phyloP scores from a whole-genome alignment of 768 basidiomycete species.

The Chalciporus piperatus region DNA sequence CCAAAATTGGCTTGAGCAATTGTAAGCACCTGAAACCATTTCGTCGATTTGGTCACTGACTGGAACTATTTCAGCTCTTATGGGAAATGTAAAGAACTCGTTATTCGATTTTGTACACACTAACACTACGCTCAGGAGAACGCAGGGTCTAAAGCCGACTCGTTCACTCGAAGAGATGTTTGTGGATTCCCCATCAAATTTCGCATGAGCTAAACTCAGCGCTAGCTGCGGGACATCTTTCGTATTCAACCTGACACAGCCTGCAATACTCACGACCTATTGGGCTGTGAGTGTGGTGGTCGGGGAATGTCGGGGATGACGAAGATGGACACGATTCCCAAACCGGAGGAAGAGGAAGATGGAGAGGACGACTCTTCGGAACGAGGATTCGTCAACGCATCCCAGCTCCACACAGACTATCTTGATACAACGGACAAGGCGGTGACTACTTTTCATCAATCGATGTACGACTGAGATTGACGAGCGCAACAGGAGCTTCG shows the following conservation, averaged over 20 bases:
- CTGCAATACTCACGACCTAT: conserved; percentile 91
- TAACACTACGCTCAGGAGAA: conserved; percentile 31
- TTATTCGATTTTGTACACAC: not conserved
- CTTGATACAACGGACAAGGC: conserved; percentile 49
- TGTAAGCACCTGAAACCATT: conserved; percentile 48
- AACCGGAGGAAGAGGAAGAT: conserved; percentile 26
- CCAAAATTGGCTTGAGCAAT: conserved; percentile 86
- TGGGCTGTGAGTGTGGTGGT: conserved; percentile 71
- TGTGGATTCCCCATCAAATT: conserved; percentile 21
- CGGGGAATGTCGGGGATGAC: conserved; percentile 2
- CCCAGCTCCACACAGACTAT: conserved; percentile 50
- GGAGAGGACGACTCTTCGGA: conserved; percentile 28
- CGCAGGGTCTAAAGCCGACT: conserved; percentile 70
- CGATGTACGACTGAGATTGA: not conserved
- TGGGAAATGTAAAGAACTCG: conserved; percentile 53
- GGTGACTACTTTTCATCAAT: conserved; percentile 35
- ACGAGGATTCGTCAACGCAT: conserved; percentile 63
- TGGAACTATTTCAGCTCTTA: conserved; percentile 48
- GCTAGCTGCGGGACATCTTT: conserved; percentile 88
- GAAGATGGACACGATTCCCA: conserved; percentile 3
- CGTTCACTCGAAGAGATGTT: conserved; percentile 85
- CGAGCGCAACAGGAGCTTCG: conserved; percentile 48
- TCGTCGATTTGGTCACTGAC: conserved; percentile 8
- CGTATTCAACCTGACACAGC: conserved; percentile 73
- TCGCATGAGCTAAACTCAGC: conserved; percentile 1